Evolutionary conservation across 345 rosid genomes (phyloP), one percentile per base, ranked within the genome.

Genomic region (Salix caprea): DNA sequence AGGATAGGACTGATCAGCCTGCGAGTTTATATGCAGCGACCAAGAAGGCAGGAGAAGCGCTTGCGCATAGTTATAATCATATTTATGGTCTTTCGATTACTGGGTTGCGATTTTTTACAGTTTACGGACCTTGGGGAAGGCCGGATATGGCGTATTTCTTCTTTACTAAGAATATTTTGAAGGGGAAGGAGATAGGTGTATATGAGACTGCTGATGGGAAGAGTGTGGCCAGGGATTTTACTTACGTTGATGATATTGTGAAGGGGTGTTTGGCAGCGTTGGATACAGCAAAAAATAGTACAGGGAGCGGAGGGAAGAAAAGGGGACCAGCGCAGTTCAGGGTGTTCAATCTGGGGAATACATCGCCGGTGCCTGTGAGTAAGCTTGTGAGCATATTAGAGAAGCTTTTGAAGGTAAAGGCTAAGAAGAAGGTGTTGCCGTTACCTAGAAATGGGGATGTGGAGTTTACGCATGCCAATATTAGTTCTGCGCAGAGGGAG

Each of bases 61-160:
- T 93, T 76, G 98, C 97, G 13, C 98, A 91, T 50, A 91, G 97
- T n/a, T 93, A 93, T 76, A 93, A 91, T 74, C 98, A 93, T 76
- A 93, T 93, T 66, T 89, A 93, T 61, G 98, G 98, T 1, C 85
- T 93, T 70, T 93, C 98, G 1, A 83, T 93, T 36, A 93, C 98
- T 5, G 98, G 97, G 32, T 78, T 93, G 74, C 82, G 98, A 62
- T 93, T 93, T 66, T 93, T 93, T 83, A 93, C 98, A 0, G 98
- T 93, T 37, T 93, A 93, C 65, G 98, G 98, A 1, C 98, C 97
- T 2, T 91, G 98, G 98, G 98, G 98, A 14, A 88, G 97, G 74
- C 97, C 98, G 3, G 98, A 93, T 82, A 93, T 93, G 98, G 97
- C 97, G 7, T 93, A 93, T 80, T 93, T 93, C 89, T 93, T 91